These are phyloP conservation scores for Monoraphidium neglectum DNA, from an alignment of 139 green algal species.

Conservation along the genomic window DNA sequence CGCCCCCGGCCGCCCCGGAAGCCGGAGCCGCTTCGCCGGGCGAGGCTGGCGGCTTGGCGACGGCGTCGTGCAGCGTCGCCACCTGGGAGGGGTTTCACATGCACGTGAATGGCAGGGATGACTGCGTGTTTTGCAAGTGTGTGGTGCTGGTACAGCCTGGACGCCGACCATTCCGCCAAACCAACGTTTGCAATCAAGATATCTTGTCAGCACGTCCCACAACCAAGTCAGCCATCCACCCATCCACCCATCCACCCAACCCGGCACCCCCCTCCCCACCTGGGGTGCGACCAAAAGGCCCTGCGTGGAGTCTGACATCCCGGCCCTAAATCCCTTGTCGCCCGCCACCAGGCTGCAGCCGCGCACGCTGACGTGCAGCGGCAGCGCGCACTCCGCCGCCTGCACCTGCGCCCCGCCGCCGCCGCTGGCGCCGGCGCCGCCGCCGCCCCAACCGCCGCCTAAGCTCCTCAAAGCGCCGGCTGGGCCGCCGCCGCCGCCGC, in stretches of 20 bases:
- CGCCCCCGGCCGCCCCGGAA: no score
- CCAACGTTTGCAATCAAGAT: not conserved
- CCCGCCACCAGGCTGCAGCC: slow-evolving; percentile 15
- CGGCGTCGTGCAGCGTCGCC: not conserved
- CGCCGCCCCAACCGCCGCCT: not conserved
- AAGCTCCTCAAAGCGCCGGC: no score
- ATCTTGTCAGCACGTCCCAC: not conserved
- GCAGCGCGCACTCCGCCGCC: no score
- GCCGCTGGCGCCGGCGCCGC: not conserved
- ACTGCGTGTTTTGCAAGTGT: no score
- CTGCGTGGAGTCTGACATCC: slow-evolving; percentile 4
- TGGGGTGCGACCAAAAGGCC: not conserved
- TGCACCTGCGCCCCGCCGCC: not conserved
- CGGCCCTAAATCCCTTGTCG: slow-evolving; percentile 19
- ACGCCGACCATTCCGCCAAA: no score
- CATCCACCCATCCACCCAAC: not conserved
- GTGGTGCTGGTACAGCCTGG: no score
- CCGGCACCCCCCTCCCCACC: not conserved
- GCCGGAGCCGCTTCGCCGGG: not conserved
- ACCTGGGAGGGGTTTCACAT: no score
- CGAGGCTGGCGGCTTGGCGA: not conserved
- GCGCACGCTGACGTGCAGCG: slow-evolving; percentile 15
- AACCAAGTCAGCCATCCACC: not conserved
- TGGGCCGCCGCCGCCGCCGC: no score
- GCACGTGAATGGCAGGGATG: no score